Conservation (phyloP, 345 rosid genomes). For the Brassica incana region DNA sequence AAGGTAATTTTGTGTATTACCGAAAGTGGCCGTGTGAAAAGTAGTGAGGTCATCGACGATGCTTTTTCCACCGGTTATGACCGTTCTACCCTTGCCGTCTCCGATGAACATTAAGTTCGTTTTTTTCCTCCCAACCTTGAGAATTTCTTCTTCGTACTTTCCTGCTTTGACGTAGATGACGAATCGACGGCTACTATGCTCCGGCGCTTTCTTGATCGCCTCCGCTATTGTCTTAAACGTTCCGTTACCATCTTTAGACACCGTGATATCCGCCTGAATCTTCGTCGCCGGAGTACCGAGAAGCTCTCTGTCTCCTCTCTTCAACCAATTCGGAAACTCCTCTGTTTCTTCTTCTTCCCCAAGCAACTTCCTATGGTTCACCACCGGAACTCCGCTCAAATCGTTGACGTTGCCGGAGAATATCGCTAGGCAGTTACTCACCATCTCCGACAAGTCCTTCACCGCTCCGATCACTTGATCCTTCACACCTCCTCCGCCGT, state of each 20-base stretch:
- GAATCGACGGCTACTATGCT: slow-evolving; percentile 59
- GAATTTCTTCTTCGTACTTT: slow-evolving; percentile 74
- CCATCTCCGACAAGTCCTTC: slow-evolving; percentile 80
- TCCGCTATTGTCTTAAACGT: slow-evolving; percentile 76
- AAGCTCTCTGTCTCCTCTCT: slow-evolving; percentile 65
- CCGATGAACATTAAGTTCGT: slow-evolving; percentile 85
- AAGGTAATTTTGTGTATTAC: slow-evolving; percentile 37
- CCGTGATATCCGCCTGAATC: slow-evolving; percentile 78
- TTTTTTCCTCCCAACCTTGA: slow-evolving; percentile 93
- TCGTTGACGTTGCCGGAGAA: slow-evolving; percentile 55
- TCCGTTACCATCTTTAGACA: slow-evolving; percentile 81
- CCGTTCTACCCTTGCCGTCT: slow-evolving; percentile 83
- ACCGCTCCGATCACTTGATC: slow-evolving; percentile 54
- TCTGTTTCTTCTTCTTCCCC: slow-evolving; percentile 28
- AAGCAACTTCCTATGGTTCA: slow-evolving; percentile 64
- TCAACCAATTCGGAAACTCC: slow-evolving; percentile 66
- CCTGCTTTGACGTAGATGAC: slow-evolving; percentile 88
- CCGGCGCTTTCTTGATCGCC: slow-evolving; percentile 90
- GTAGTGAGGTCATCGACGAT: slow-evolving; percentile 64
- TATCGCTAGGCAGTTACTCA: slow-evolving; percentile 83
- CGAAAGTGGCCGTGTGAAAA: slow-evolving; percentile 91
- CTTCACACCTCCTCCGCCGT: slow-evolving; percentile 55
- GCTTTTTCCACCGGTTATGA: slow-evolving; percentile 73
- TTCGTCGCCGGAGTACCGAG: slow-evolving; percentile 53
- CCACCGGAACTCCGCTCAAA: slow-evolving; percentile 79